Conservation (phyloP, 1,139 yeast species). For the Geotrichum europaeum region DNA sequence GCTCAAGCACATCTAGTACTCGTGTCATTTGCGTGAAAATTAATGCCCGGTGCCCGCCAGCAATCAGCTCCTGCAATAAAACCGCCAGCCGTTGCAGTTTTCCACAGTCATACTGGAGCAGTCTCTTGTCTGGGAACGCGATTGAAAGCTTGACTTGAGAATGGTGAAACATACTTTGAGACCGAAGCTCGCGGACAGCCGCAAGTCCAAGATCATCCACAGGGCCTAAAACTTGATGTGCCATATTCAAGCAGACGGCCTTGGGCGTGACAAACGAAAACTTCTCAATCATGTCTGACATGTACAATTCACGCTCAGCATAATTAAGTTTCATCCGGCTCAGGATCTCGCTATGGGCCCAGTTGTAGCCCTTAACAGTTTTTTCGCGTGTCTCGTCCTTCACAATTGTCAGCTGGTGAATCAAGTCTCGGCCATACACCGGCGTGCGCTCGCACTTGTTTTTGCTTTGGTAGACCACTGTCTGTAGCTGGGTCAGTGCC, state of each 20-base stretch:
- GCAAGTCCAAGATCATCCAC: slow-evolving; percentile 35
- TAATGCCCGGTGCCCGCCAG: slow-evolving; percentile 86
- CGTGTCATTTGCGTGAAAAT: slow-evolving; percentile 98
- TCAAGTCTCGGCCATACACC: slow-evolving; percentile 31
- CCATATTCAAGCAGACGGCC: slow-evolving; percentile 72
- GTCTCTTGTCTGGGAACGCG: slow-evolving; percentile 92
- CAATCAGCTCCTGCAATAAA: slow-evolving; percentile 67
- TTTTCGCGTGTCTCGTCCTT: slow-evolving; percentile 3
- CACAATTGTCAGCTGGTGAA: slow-evolving; percentile 16
- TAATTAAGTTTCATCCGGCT: slow-evolving; percentile 39
- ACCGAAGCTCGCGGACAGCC: slow-evolving; percentile 4
- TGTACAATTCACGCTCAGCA: slow-evolving; percentile 39
- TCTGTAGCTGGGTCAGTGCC: slow-evolving; percentile 48
- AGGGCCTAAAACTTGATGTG: slow-evolving; percentile 49
- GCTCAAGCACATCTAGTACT: slow-evolving; percentile 88
- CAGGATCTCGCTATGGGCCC: slow-evolving; percentile 26
- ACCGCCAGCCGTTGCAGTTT: slow-evolving; percentile 80
- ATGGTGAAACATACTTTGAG: slow-evolving; percentile 60
- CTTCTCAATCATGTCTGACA: slow-evolving; percentile 57
- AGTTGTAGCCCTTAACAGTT: slow-evolving; percentile 21
- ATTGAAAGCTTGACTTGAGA: slow-evolving; percentile 83
- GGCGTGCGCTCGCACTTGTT: slow-evolving; percentile 32
- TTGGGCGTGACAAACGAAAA: slow-evolving; percentile 86
- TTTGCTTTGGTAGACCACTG: slow-evolving; percentile 55
- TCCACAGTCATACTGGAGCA: slow-evolving; percentile 94